phyloP scores from a whole-genome alignment of 352 stramenopile species.

The Pythium volutum region DNA sequence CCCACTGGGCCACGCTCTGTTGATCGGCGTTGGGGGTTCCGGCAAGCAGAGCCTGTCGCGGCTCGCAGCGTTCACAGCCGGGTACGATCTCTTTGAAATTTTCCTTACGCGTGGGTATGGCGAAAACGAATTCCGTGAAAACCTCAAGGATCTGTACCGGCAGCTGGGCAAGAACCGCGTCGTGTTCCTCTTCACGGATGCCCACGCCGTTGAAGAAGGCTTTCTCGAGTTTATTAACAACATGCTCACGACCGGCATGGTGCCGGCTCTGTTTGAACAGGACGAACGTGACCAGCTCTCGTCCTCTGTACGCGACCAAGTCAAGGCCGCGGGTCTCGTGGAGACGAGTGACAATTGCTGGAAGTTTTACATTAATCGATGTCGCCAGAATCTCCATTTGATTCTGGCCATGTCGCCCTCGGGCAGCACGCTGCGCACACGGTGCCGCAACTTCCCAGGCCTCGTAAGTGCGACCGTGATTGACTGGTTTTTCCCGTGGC shows the following conservation, averaged over 20 bases:
- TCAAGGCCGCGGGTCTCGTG: constrained; percentile 84
- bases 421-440: constrained; percentile 90
- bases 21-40: constrained; percentile 93
- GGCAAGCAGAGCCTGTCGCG: constrained; percentile 94
- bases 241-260: constrained; percentile 94
- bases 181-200: constrained; percentile 96
- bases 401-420: constrained; percentile 94
- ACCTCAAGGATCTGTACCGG: constrained; percentile 93
- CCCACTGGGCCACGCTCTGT: constrained; percentile 88
- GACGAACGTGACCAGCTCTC: constrained; percentile 90
- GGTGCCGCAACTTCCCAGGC: constrained; percentile 94
- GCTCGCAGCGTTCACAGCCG: constrained; percentile 90
- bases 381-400: constrained; percentile 92
- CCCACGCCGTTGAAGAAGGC: constrained; percentile 93
- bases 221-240: constrained; percentile 98
- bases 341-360: constrained; percentile 94
- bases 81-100: constrained; percentile 95
- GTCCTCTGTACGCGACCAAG: constrained; percentile 81
- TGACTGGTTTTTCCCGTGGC: constrained; percentile 97
- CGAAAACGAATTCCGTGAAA: constrained; percentile 92
- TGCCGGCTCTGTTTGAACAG: constrained; percentile 91
- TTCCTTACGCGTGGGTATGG: constrained; percentile 92
- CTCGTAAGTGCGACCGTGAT: constrained; percentile 93
- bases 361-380: constrained; percentile 94
- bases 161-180: constrained; percentile 83